These are phyloP conservation scores for Xylariaceae sp. DNA, from an alignment of 2,329 filamentous ascomycete genomes.

Conservation along the genomic window DNA sequence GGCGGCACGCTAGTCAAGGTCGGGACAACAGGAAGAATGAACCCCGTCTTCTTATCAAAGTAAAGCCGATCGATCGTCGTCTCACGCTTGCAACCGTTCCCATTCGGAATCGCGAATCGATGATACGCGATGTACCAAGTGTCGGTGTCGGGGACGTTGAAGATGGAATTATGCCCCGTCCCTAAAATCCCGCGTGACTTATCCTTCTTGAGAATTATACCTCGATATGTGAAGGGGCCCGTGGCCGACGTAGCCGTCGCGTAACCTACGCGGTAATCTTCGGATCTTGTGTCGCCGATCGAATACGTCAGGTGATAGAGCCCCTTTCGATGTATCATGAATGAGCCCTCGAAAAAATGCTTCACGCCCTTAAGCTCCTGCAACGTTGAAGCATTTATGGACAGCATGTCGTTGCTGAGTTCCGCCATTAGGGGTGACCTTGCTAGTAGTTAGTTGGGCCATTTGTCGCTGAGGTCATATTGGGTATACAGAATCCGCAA, in stretches of 20 bases:
- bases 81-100: constrained; percentile 37
- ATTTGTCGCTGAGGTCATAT: neutral
- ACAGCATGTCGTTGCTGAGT: constrained; percentile 44
- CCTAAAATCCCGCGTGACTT: constrained; percentile 40
- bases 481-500: constrained; percentile 6
- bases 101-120: constrained; percentile 43
- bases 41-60: constrained; percentile 37
- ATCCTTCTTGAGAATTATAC: constrained; percentile 43
- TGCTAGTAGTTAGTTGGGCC: neutral
- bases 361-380: constrained; percentile 36
- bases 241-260: constrained; percentile 37
- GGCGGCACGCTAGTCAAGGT: constrained; percentile 33
- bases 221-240: constrained; percentile 44
- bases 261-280: constrained; percentile 46
- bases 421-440: constrained; percentile 40
- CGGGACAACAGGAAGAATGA: constrained; percentile 38
- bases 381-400: constrained; percentile 38
- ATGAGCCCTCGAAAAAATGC: constrained; percentile 42
- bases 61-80: constrained; percentile 38
- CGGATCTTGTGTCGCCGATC: constrained; percentile 44
- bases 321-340: constrained; percentile 42
- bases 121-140: constrained; percentile 50
- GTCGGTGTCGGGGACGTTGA: constrained; percentile 45
- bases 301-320: constrained; percentile 48
- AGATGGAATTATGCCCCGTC: constrained; percentile 41